These are phyloP conservation scores for Melampsora americana DNA, from an alignment of 1,284 basidiomycete species.

Conservation along the genomic window DNA sequence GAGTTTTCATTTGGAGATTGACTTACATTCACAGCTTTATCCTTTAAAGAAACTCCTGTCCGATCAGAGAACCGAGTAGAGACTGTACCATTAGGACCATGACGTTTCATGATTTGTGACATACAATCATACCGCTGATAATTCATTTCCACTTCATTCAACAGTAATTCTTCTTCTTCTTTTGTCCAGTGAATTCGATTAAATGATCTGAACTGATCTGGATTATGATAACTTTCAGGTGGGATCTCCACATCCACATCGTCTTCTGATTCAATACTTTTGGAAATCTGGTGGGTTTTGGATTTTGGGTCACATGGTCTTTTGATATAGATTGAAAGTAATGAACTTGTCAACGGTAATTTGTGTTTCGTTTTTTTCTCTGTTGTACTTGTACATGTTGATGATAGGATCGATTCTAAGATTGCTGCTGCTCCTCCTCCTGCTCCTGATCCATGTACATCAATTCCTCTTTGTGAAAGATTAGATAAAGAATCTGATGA, in stretches of 20 bases:
- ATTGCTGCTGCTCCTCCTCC: slow-evolving; percentile 38
- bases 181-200: slow-evolving; percentile 43
- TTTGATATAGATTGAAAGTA: neutral
- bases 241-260: neutral
- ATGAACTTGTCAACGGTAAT: neutral
- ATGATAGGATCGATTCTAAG: slow-evolving; percentile 7
- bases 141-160: slow-evolving; percentile 32
- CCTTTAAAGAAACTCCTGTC: slow-evolving; percentile 38
- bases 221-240: slow-evolving; percentile 23
- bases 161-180: slow-evolving; percentile 35
- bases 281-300: too few species aligned
- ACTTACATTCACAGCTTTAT: slow-evolving; percentile 43
- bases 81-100: slow-evolving; percentile 30
- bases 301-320: too few species aligned
- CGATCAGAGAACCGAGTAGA: slow-evolving; percentile 37
- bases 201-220: slow-evolving; percentile 36
- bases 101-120: slow-evolving; percentile 43
- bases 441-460: slow-evolving; percentile 35
- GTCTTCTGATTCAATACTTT: neutral
- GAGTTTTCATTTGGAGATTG: too few species aligned
- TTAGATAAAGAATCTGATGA: neutral
- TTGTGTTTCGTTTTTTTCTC: neutral
- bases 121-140: slow-evolving; percentile 40
- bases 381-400: neutral
- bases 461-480: neutral